Evolutionary conservation across 176 grass and related monocot species (phyloP).

Genomic region (Rhipidocladum racemiflorum): DNA sequence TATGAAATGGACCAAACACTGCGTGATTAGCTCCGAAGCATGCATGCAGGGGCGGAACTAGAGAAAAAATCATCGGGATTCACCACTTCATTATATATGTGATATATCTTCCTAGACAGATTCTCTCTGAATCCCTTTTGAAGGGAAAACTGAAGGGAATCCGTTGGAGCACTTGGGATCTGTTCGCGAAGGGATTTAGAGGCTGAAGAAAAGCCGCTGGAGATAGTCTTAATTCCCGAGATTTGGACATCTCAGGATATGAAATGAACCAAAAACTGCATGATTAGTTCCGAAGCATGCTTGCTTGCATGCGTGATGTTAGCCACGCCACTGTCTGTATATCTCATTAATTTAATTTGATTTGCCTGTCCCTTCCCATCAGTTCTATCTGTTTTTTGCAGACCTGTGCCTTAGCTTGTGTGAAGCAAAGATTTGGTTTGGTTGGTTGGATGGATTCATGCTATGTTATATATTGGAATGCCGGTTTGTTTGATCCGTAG

Average conservation of each 20-base stretch:
- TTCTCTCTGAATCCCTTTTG: no score
- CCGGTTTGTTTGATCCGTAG: background rate
- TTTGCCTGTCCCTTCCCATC: background rate
- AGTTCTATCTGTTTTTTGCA: background rate
- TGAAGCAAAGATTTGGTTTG: background rate
- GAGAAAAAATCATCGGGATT: no score
- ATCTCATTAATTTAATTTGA: conserved; percentile 4
- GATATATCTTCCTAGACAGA: no score
- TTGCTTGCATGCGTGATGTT: conserved; percentile 12
- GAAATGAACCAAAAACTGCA: background rate
- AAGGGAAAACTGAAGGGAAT: no score
- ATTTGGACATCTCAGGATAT: conserved; percentile 27
- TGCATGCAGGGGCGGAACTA: no score
- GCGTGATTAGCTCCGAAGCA: background rate
- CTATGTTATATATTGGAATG: background rate
- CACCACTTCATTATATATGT: no score
- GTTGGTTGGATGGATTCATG: conserved; percentile 10
- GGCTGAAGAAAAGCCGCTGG: no score
- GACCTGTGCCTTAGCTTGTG: background rate
- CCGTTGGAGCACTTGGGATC: no score
- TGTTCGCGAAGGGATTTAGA: no score
- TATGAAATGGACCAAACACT: background rate
- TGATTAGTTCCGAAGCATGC: background rate
- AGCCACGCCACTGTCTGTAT: conserved; percentile 22
- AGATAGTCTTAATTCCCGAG: conserved; percentile 9